Base-by-base conservation (phyloP, 2,329 filamentous ascomycete species). In the Fusarium sublunatum region DNA sequence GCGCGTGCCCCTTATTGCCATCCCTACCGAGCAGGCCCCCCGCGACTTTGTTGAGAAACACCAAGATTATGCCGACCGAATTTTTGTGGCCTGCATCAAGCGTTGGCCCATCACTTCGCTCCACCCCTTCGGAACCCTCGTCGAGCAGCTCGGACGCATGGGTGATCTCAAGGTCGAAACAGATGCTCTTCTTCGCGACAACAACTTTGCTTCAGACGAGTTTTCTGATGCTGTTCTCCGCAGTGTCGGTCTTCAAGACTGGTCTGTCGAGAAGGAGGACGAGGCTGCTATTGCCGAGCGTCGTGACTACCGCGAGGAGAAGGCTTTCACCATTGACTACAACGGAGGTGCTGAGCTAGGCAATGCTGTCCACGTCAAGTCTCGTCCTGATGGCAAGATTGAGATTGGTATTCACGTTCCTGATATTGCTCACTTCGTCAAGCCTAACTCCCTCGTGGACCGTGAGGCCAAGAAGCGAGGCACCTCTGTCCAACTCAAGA, bases 21-120 rank as follows among this genome's bases (percentile, higher is more conserved):
- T 99, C 65, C 95, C 95, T 2, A 99, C 95, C 4, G 95, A 99
- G 77, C 95, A 99, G 79, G 95, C 95, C 8, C 95, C 95, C 19
- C 90, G 93, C 32, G 95, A 98, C 79, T 99, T 99, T 72, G 95
- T 99, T 26, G 95, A 99, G 82, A 97, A 95, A 78, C 95, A 99
- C 76, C 92, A 97, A 76, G 92, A 97, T 28, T 99, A 98, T 72
- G 93, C 94, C 54, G 96, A 97, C 79, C 91, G 93, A 72, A 99
- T 99, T 72, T 99, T 99, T 68, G 95, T 99, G 69, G 95, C 95
- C 43, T 97, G 93, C 81, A 99, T 99, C 79, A 99, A 99, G 86
- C 88, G 95, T 74, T 99, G 95, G 95, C 95, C 95, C 64, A 99
- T 99, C 73, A 99, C 95, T 26, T 99, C 95, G n/a, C 87, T 99